Evolutionary conservation across 2,329 filamentous ascomycete species (phyloP), one percentile per base, ranked within the genome.

Genomic region (Elsinoe arachidis): DNA sequence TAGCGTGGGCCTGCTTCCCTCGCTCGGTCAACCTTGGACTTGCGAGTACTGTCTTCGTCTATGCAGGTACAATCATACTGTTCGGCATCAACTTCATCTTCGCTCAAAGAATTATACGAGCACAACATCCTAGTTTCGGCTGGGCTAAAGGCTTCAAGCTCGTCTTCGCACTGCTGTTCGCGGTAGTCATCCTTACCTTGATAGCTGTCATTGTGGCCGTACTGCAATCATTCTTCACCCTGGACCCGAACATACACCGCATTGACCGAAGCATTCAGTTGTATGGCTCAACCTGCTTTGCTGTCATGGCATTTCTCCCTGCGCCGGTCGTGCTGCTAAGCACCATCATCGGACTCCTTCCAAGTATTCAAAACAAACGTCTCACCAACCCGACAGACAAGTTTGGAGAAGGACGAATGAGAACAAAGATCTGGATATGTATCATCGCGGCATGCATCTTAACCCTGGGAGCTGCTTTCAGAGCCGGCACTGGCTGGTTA

Each of bases 11-110:
- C 6, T 70, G 65, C 33, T 64, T 70, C 51, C 65, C 63, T 5
- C 59, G 43, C 30, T 77, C 79, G 60, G 64, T 79, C 34, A 66
- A 64, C 9, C 66, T 84, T 3, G 78, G 74, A 2, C 79, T 83
- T 51, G 79, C 80, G 0, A 81, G 87, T 2, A 77, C 77, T 62
- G 80, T 93, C 66, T 84, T 93, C 64, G 81, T 88, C 58, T 81
- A 84, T 44, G 84, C 86, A 0, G 89, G 88, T 41, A 83, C 90
- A 14, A 68, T 95, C 34, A 70, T 95, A 6, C 74, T 95, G 23
- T 92, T 88, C 70, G 73, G 92, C 64, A 74, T 90, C 70, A 93
- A 95, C 72, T 72, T 95, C 41, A 73, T 93, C 65, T 88, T 91
- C 67, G 73, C 85, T 0, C 87, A 90, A 70, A 83, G 90, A 46